Base-by-base conservation (phyloP, 106 monocot species). In the Allium cepa region DNA sequence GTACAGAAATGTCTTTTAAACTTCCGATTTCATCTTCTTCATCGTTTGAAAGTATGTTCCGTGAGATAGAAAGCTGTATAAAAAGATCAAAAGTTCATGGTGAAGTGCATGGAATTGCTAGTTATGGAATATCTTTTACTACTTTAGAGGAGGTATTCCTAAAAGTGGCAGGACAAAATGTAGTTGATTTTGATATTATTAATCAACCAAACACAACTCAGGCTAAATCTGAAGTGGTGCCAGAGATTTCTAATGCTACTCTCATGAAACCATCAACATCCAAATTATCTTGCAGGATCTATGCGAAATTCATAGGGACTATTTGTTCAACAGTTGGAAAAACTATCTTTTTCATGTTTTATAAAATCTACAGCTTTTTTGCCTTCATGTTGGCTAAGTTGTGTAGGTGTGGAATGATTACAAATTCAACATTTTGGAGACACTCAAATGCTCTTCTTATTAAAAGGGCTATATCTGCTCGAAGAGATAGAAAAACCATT, bases 61-160 rank as follows among this genome's bases (percentile, higher is more conserved):
- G 87, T 14, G 94, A 94, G 64, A 86, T 94, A 76, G 94, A 94
- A 50, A 73, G 83, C 56, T 84, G 70, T 75, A 90, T 84, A 17
- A 82, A 27, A 80, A 56, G 71, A 73, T 59, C 62, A 58, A 46
- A 36, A 58, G 52, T 47, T 52, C 53, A 52, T 53, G 62, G 82
- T 27, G 52, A 28, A 18, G 50, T 65, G 76, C 46, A 62, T 75
- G 86, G 78, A 48, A 82, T 94, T 69, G 74, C 87, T 69, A 87
- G 94, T 79, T 94, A 87, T 75, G 94, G 94, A 49, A 87, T 94
- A 47, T 94, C 94, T 53, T 89, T 94, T 7, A 94, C 94, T 58
- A 94, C 94, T 26, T 49, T 94, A 69, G 94, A 94, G 72, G 94
- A 94, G 69, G 94, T 94, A 12, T 94, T 94, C 71, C 76, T 94